These are phyloP conservation scores for Straminergon stramineum DNA, from an alignment of 225 moss, liverwort and hornwort species.

Conservation along the genomic window DNA sequence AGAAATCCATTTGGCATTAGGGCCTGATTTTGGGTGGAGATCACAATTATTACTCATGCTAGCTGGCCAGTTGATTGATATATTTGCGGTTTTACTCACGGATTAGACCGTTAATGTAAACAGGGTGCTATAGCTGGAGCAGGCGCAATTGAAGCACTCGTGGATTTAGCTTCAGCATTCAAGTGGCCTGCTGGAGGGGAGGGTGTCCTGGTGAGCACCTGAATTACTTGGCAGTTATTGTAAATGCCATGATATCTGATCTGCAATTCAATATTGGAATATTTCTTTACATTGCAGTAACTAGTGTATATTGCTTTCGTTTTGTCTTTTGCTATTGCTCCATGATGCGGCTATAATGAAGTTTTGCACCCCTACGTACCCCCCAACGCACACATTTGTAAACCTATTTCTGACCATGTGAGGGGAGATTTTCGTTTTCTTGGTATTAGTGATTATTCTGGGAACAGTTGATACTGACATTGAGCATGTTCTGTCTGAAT, in stretches of 20 bases:
- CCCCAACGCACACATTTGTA: background rate
- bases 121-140: conserved; percentile 91
- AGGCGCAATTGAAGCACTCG: conserved; percentile 86
- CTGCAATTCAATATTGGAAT: background rate
- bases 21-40: background rate
- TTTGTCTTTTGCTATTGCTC: background rate
- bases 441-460: background rate
- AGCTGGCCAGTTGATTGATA: background rate
- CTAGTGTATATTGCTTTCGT: background rate
- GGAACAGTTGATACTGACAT: conserved; percentile 12
- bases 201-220: conserved; percentile 71
- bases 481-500: conserved; percentile 14
- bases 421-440: background rate
- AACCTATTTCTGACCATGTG: background rate
- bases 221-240: background rate
- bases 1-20: background rate
- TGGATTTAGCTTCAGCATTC: conserved; percentile 51
- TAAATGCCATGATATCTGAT: background rate
- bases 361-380: background rate
- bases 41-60: background rate
- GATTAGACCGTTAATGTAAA: background rate
- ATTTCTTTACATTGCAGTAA: background rate
- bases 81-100: background rate
- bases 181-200: conserved; percentile 86
- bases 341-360: background rate